A percentile compares a stretch with the other conserved stretches of the same genome.
These are phyloP conservation scores for Kwoniella sp. DNA, from an alignment of 768 basidiomycete species.

Conservation along the genomic window DNA sequence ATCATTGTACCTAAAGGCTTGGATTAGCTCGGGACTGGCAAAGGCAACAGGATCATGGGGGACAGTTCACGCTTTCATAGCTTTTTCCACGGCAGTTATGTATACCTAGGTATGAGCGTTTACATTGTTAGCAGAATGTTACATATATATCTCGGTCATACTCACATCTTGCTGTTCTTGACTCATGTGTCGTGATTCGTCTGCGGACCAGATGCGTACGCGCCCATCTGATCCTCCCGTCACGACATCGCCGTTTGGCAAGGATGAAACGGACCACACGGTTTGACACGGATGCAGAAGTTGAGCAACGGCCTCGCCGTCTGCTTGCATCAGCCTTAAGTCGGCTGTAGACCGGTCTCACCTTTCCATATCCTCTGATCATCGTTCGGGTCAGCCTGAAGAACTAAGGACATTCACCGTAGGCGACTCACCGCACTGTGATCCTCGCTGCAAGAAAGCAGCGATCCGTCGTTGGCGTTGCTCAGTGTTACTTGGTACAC, in stretches of 20 bases:
- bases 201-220: slow-evolving; percentile 44
- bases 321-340: slow-evolving; percentile 1
- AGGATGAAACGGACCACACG: slow-evolving; percentile 49
- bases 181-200: slow-evolving; percentile 26
- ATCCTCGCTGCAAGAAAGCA: slow-evolving; percentile 52
- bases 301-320: slow-evolving; percentile 5
- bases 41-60: not conserved
- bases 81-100: slow-evolving; percentile 14
- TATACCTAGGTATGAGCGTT: slow-evolving; percentile 6
- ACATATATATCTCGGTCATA: not conserved
- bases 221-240: slow-evolving; percentile 49
- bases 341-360: not conserved
- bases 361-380: slow-evolving; percentile 39
- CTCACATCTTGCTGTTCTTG: slow-evolving; percentile 27
- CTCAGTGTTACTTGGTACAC: slow-evolving; percentile 40
- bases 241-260: slow-evolving; percentile 52
- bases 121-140: not conserved
- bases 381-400: not conserved
- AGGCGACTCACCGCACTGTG: slow-evolving; percentile 42
- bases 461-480: slow-evolving; percentile 6
- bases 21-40: not conserved
- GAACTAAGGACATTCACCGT: not conserved
- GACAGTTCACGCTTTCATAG: slow-evolving; percentile 20
- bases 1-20: not conserved
- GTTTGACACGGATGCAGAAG: slow-evolving; percentile 52